Base-by-base conservation (phyloP, 305 asterid species). In the Fraxinus greggii region DNA sequence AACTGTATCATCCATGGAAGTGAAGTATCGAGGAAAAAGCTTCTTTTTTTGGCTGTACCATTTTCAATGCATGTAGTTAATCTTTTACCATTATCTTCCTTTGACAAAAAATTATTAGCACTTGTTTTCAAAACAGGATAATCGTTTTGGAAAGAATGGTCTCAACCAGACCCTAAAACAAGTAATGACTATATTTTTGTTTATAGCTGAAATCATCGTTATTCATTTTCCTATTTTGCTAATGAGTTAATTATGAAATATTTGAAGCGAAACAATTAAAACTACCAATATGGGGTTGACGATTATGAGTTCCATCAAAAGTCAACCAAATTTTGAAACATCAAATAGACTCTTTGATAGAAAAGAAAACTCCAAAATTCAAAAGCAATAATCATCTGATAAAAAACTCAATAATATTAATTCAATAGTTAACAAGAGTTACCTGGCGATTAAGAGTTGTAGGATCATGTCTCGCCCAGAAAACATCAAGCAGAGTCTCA, bases 371-470 rank as follows among this genome's bases (percentile, higher is more conserved):
- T 9, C 33, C 33, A 63, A 63, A 63, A 63, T 24, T 63, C 72
- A 24, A 61, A 19, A 63, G 29, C 32, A 61, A 61, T 0, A 61
- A 24, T 61, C 72, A 61, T 23, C 72, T 7, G 26, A 56, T n/a
- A 5, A 4, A 8, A 23, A 48, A 7, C 3, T 9, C 51, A 40
- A 40, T 40, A 40, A 6, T 12, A 61, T 21, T 61, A 42, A 42
- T 23, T 31, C 10, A 23, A 40, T 9, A 80, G 69, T 36, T 1
- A 80, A 72, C 77, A 36, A 79, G 65, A 80, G 36, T 9, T 5
- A 93, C 99, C 97, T 92, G 97, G 59, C 99, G 95, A 89, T 93
- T 91, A 81, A 63, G 98, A 40, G 98, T 95, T 1, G 99, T 95
- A 13, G 99, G 99, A 84, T 94, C 99, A 84, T 94, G 98, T 28